Base-by-base conservation (phyloP, 2,329 filamentous ascomycete genomes). In the Fusarium ramigenum region DNA sequence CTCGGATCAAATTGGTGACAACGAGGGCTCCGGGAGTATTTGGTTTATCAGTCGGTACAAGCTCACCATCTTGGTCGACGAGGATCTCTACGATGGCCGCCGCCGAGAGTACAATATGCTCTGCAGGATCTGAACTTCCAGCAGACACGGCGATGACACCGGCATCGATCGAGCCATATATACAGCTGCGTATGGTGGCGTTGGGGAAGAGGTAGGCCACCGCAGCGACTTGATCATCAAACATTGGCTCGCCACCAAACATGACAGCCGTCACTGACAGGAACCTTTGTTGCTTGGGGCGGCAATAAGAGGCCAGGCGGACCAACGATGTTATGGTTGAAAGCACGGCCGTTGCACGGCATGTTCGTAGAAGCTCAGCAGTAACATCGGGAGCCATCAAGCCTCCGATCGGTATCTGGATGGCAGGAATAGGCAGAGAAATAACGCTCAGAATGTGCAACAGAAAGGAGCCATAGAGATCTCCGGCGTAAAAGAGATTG, bases 141-240 rank as follows among this genome's bases (percentile, higher is more conserved):
- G 60, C 60, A 40, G 60, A 59, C 15, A 63, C 60, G 18, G 60
- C 53, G 9, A 58, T 43, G 4, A 63, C 60, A 8, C 60, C 52
- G 1, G 60, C 60, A 40, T 63, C 60, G 11, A 59, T 59, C 1
- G 60, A 59, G 25, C 60, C 53, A 18, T 58, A 49, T 23, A 59
- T 34, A 15, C 60, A 63, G 25, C 52, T 63, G n/a, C 42, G 60
- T 28, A 63, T 42, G 7, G 42, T 47, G 2, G 60, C 60, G 11
- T 63, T 59, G 3, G 60, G 60, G 36, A 63, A 63, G 9, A 63
- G 36, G 19, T n/a, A 42, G 21, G 34, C 25, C n/a, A 63, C 36
- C 2, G 52, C 53, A 18, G 42, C 14, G 18, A 49, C 25, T 34
- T 63, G 52, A 12, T 63, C 52, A 19, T 59, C 36, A 16, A 59